These are phyloP conservation scores for Citrus hindsii DNA, from an alignment of 345 rosid genomes.

Conservation along the genomic window DNA sequence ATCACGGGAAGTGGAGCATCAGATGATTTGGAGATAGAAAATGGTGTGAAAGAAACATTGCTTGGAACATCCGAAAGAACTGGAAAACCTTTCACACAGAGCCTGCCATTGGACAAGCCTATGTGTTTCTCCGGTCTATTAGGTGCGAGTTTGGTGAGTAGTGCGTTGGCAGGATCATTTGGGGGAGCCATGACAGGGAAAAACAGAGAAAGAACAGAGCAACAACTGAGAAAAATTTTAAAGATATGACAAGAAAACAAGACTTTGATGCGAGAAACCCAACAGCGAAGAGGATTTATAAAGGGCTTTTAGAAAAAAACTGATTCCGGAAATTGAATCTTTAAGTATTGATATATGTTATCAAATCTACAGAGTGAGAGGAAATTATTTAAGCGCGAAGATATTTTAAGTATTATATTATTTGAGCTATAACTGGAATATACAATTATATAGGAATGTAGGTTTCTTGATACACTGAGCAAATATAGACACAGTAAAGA, in stretches of 20 bases:
- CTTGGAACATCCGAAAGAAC: conserved; percentile 64
- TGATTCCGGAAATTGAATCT: conserved; percentile 1
- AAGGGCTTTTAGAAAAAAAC: not conserved
- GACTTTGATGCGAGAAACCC: not conserved
- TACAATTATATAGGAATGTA: not conserved
- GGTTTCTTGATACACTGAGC: not conserved
- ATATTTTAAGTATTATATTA: not conserved
- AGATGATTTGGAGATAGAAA: conserved; percentile 30
- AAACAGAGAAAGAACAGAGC: conserved; percentile 8
- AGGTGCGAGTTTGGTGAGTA: conserved; percentile 11
- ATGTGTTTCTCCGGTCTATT: conserved; percentile 26
- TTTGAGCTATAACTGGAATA: not conserved
- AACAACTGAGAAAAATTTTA: not conserved
- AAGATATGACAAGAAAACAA: not conserved
- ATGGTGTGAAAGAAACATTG: conserved; percentile 54
- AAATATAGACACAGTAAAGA: not conserved
- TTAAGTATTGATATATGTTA: not conserved
- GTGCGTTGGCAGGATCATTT: conserved; percentile 30
- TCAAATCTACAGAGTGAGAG: not conserved
- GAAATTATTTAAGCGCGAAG: not conserved
- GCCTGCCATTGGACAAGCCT: conserved; percentile 37
- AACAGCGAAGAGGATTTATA: conserved; percentile 1
- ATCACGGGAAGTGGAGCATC: conserved; percentile 55
- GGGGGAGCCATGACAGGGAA: conserved; percentile 57
- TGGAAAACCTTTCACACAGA: conserved; percentile 46